Evolutionary conservation across 2,329 filamentous ascomycete genomes (phyloP).

Genomic region (Pseudopithomyces chartarum): DNA sequence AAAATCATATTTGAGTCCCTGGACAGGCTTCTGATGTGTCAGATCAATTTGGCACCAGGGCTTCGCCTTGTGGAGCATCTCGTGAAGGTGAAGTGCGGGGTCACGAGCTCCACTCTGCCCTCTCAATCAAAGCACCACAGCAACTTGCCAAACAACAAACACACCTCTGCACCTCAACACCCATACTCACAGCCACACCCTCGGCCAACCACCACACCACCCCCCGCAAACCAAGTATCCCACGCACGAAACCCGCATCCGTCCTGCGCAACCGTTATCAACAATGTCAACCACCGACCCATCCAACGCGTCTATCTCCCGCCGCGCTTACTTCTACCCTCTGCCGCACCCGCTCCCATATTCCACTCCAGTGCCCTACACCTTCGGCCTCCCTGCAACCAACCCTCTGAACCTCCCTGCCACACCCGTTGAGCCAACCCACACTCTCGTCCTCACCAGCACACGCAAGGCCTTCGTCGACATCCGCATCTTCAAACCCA

Average conservation of each 20-base stretch:
- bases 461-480: constrained; percentile 64
- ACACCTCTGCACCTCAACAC: background rate
- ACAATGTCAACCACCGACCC: constrained; percentile 4
- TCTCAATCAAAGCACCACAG: background rate
- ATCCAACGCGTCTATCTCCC: constrained; percentile 53
- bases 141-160: background rate
- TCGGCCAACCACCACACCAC: background rate
- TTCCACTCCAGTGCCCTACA: constrained; percentile 34
- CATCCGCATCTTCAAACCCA: constrained; percentile 56
- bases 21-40: too few species aligned
- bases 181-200: background rate
- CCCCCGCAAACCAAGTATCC: background rate
- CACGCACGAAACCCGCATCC: constrained; percentile 3
- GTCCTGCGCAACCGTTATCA: constrained; percentile 1
- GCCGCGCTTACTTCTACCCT: constrained; percentile 65
- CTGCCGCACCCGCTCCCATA: constrained; percentile 47
- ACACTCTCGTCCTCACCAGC: constrained; percentile 68
- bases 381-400: constrained; percentile 24
- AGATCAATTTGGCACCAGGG: too few species aligned
- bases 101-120: background rate
- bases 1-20: too few species aligned
- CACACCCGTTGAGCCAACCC: constrained; percentile 59
- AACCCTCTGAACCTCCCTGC: constrained; percentile 32
- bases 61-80: background rate
- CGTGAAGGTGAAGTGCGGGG: background rate